These are phyloP conservation scores for Fusarium tjaetaba DNA, from an alignment of 2,329 filamentous ascomycete species.

Conservation along the genomic window DNA sequence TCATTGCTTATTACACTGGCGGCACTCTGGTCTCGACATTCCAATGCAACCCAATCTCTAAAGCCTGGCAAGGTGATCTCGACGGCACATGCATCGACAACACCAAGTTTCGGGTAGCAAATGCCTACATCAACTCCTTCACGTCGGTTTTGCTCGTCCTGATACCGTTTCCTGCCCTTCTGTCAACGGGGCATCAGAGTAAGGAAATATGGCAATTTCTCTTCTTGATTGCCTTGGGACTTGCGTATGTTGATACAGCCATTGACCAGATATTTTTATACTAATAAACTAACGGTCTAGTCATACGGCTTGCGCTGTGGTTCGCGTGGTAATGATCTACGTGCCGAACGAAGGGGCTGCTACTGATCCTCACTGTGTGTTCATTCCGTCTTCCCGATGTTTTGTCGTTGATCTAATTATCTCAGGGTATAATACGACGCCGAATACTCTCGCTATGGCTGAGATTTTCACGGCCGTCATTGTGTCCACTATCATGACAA, in stretches of 20 bases:
- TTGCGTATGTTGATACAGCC: too few relatives aligned
- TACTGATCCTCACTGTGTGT: neutral
- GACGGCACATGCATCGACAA: neutral
- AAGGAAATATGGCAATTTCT: conserved; percentile 8
- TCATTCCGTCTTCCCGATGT: too few relatives aligned
- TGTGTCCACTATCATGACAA: neutral
- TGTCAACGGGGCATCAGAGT: neutral
- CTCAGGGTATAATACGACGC: neutral
- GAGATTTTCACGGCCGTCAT: conserved; percentile 2
- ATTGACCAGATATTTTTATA: too few relatives aligned
- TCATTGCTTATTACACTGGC: neutral
- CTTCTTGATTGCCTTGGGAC: neutral
- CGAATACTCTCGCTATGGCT: conserved; percentile 4
- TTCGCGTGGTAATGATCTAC: conserved; percentile 1
- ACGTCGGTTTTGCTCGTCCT: neutral
- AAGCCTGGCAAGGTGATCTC: neutral
- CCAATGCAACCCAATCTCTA: neutral
- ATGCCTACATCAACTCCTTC: neutral
- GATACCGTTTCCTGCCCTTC: neutral
- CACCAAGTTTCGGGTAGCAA: neutral
- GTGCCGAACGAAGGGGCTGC: neutral
- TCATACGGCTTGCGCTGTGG: neutral
- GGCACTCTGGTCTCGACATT: neutral
- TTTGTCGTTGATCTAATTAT: too few relatives aligned
- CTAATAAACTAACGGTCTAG: too few relatives aligned